Conservation (phyloP, 1,139 yeast genomes). For the Magnusiomyces ingens region DNA sequence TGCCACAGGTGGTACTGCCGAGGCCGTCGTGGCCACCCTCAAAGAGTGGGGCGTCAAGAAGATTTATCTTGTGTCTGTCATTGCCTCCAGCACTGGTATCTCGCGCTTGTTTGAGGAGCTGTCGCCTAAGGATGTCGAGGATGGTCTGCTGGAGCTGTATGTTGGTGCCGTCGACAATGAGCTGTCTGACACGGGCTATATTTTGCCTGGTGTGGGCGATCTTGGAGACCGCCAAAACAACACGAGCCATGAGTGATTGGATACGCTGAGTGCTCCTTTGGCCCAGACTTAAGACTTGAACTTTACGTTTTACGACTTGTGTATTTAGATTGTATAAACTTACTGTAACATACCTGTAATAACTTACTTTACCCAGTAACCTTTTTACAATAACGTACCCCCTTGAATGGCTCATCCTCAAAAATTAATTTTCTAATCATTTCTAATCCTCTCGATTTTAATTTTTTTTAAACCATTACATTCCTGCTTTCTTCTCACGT, state of each 20-base stretch:
- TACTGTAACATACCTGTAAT: too few species aligned
- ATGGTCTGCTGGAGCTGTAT: conserved; percentile 25
- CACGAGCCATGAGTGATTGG: conserved; percentile 6
- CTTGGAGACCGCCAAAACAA: conserved; percentile 31
- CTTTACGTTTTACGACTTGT: too few species aligned
- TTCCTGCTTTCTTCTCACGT: too few species aligned
- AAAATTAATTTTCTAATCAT: too few species aligned
- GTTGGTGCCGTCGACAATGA: conserved; percentile 30
- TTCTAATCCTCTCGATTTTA: too few species aligned
- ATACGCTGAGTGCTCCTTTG: too few species aligned
- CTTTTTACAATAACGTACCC: too few species aligned
- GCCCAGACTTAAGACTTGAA: too few species aligned
- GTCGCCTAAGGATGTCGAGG: conserved; percentile 23
- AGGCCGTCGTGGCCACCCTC: conserved; percentile 31
- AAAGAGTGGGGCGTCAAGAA: conserved; percentile 33
- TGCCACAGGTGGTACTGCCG: conserved; percentile 36
- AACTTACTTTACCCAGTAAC: too few species aligned
- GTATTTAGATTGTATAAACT: too few species aligned
- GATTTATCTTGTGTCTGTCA: conserved; percentile 27
- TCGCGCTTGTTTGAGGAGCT: conserved; percentile 19
- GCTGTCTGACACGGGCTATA: conserved; percentile 27
- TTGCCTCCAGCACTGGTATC: conserved; percentile 28
- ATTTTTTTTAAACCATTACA: too few species aligned
- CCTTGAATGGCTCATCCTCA: too few species aligned
- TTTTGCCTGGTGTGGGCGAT: conserved; percentile 35